Conservation (phyloP, 345 rosid species). For the Linum trigynum region DNA sequence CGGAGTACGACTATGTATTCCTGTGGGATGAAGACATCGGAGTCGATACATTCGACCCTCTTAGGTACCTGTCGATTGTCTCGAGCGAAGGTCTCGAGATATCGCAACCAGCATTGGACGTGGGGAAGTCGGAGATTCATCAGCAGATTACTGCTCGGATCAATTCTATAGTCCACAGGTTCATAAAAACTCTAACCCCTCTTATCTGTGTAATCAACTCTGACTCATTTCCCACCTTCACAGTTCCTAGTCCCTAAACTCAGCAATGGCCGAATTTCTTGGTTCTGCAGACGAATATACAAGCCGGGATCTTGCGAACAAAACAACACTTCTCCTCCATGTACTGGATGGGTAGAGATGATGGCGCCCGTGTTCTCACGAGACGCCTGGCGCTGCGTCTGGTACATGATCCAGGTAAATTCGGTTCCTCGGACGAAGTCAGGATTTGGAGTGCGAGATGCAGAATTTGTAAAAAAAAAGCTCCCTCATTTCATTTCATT, state of each 20-base stretch:
- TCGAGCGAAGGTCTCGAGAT: conserved; percentile 50
- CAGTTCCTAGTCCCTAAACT: too few relatives aligned
- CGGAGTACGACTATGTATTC: conserved; percentile 45
- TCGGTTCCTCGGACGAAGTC: not conserved
- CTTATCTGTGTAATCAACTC: too few relatives aligned
- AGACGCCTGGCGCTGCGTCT: not conserved
- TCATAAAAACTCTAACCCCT: too few relatives aligned
- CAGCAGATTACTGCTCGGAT: conserved; percentile 59
- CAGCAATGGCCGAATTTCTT: not conserved
- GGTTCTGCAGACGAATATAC: not conserved
- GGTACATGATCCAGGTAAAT: conserved; percentile 68
- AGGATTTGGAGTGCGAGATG: not conserved
- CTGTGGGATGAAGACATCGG: conserved; percentile 85
- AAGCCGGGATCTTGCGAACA: not conserved
- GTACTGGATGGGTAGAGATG: conserved; percentile 2
- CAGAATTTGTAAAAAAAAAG: not conserved
- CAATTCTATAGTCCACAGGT: conserved; percentile 57
- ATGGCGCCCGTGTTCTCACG: not conserved
- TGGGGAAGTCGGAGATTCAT: conserved; percentile 46
- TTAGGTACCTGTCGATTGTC: conserved; percentile 46
- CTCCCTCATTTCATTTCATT: not conserved
- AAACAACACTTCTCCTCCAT: not conserved
- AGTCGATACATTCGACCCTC: conserved; percentile 49
- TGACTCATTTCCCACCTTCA: not conserved
- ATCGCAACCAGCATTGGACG: conserved; percentile 66